Conservation (phyloP, 129 eudicot species). For the Glebionis coronaria region DNA sequence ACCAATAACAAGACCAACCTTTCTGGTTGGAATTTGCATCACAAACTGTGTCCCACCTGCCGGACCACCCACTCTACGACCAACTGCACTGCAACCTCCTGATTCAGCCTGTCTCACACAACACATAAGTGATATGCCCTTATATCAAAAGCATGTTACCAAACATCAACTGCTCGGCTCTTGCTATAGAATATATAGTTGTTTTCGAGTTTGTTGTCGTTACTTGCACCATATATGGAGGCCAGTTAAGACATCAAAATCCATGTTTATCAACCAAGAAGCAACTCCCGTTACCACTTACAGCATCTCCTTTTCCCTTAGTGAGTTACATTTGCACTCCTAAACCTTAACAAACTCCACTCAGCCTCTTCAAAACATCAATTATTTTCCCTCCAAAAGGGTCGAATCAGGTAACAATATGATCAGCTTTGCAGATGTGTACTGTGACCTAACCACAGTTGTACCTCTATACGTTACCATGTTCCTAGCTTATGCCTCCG, state of each 20-base stretch:
- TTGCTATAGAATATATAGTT: too few relatives aligned
- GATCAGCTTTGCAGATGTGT: slow-evolving; percentile 50
- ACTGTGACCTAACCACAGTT: slow-evolving; percentile 50
- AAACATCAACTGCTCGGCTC: too few relatives aligned
- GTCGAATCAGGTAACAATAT: slow-evolving; percentile 22
- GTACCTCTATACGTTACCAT: slow-evolving; percentile 60
- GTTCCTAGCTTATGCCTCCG: slow-evolving; percentile 62
- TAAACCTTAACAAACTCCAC: slow-evolving; percentile 12
- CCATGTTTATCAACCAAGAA: slow-evolving; percentile 3
- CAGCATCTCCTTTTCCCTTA: too few relatives aligned
- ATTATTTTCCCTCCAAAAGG: slow-evolving; percentile 28
- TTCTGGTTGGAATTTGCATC: too few relatives aligned
- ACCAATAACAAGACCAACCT: too few relatives aligned
- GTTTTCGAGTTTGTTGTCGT: not conserved
- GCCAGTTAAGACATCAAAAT: slow-evolving; percentile 18
- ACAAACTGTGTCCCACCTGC: too few relatives aligned
- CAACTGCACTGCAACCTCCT: too few relatives aligned
- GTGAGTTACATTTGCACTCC: too few relatives aligned
- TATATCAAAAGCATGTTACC: too few relatives aligned
- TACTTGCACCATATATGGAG: not conserved
- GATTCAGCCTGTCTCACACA: too few relatives aligned
- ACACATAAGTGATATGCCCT: too few relatives aligned
- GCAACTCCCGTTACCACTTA: slow-evolving; percentile 4
- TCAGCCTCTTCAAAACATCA: slow-evolving; percentile 14
- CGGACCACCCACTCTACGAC: too few relatives aligned